Base-by-base conservation (phyloP, 1,139 yeast genomes). In the Zygotorulaspora mrakii region DNA sequence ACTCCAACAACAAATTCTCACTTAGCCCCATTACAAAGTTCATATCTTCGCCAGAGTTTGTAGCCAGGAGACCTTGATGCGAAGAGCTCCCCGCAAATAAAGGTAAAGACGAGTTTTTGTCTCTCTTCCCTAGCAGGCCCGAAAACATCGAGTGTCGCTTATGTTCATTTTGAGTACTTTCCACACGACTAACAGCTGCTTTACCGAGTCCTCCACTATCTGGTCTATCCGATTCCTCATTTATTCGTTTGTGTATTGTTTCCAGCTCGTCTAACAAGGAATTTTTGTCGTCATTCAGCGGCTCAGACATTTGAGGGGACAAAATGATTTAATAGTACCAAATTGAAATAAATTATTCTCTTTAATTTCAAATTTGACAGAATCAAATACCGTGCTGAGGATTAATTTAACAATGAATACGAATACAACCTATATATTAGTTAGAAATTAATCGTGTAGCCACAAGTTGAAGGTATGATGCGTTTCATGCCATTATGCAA, bases 21-120 rank as follows among this genome's bases (percentile, higher is more conserved):
- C 94, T 83, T 47, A 88, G 67, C 1, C 87, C 94, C 40, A 88
- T 83, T 4, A 85, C 86, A 60, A 87, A 87, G 52, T 81, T 78
- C 67, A 85, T 77, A 49, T 86, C 91, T 52, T 79, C 76, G 18
- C 62, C 59, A 16, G 44, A 52, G 47, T 50, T 57, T 45, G 43
- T 48, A 13, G 40, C 45, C 27, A 32, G 50, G 17, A 30, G 54
- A 34, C 40, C 62, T 43, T 20, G 61, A 45, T 48, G 55, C 39
- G 45, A 49, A 37, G 40, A 39, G 37, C 54, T 51, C 13, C 46
- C 64, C 50, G 43, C 60, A 42, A 32, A 53, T 51, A 32, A 43
- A n/a, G 67, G 66, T 27, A 62, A 40, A 1, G 64, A 57, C 2
- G 55, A 51, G 38, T 57, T 45, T 44, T 57, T 52, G 35, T 62